Conservation (phyloP, 2,329 filamentous ascomycete species). For the Aspergillus quadrilineatus region DNA sequence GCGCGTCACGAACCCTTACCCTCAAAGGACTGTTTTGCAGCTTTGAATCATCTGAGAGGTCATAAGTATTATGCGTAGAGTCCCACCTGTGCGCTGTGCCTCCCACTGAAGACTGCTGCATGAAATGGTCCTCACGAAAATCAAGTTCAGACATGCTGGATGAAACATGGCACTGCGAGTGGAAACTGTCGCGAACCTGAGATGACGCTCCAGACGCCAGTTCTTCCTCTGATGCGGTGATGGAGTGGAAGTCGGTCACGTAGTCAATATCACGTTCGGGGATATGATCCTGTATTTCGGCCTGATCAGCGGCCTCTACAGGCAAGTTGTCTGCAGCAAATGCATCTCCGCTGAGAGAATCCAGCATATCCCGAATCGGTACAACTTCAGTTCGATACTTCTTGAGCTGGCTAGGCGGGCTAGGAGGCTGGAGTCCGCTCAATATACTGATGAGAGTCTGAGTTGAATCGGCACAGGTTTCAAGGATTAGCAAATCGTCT, state of each 20-base stretch:
- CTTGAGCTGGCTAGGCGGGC: slow-evolving; percentile 74
- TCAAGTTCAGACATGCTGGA: slow-evolving; percentile 63
- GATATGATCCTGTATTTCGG: slow-evolving; percentile 29
- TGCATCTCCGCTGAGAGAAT: slow-evolving; percentile 84
- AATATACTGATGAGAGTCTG: slow-evolving; percentile 81
- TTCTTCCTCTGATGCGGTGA: slow-evolving; percentile 34
- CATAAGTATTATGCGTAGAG: slow-evolving; percentile 72
- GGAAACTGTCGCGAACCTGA: slow-evolving; percentile 51
- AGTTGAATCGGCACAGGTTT: slow-evolving; percentile 95
- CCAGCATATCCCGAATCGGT: slow-evolving; percentile 81
- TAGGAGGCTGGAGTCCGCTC: slow-evolving; percentile 78
- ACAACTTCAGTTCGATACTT: slow-evolving; percentile 87
- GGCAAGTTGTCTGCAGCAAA: slow-evolving; percentile 52
- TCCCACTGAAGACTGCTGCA: slow-evolving; percentile 58
- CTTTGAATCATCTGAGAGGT: slow-evolving; percentile 61
- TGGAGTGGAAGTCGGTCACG: slow-evolving; percentile 57
- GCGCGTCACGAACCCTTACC: slow-evolving; percentile 77
- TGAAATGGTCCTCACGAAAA: slow-evolving; percentile 78
- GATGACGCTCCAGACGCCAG: slow-evolving; percentile 37
- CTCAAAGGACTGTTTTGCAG: slow-evolving; percentile 69
- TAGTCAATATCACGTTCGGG: slow-evolving; percentile 49
- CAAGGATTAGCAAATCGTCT: slow-evolving; percentile 83
- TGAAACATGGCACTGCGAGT: slow-evolving; percentile 54
- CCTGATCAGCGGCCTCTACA: slow-evolving; percentile 51
- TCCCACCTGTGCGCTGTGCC: slow-evolving; percentile 77